Percentiles rank a stretch among this genome's conserved stretches.
Conservation (phyloP, 2,329 filamentous ascomycete genomes). For the Diplodia seriata region DNA sequence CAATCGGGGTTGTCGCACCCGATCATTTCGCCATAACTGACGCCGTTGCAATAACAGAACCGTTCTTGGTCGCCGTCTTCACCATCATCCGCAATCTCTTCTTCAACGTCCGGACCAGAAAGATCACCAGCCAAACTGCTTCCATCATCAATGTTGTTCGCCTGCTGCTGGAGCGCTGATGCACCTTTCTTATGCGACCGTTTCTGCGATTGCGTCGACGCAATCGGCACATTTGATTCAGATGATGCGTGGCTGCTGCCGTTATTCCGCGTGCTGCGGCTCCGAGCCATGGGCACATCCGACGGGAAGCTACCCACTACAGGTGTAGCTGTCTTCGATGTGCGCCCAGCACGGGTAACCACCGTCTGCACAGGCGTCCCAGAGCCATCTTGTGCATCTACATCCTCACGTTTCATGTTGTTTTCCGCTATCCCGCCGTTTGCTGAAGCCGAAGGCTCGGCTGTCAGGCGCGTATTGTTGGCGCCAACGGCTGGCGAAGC, state of each 20-base stretch:
- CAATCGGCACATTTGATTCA: conserved; percentile 46
- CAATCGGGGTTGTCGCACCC: conserved; percentile 71
- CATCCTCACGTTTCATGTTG: conserved; percentile 58
- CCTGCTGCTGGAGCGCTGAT: conserved; percentile 39
- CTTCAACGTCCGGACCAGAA: conserved; percentile 38
- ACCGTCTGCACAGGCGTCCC: conserved; percentile 39
- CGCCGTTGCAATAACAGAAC: conserved; percentile 71
- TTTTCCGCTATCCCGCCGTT: conserved; percentile 30
- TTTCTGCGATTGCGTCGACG: conserved; percentile 43
- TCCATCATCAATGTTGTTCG: conserved; percentile 29
- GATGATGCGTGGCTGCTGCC: conserved; percentile 47
- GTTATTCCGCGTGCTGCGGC: conserved; percentile 52
- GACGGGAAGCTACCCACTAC: conserved; percentile 51
- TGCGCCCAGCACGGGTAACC: conserved; percentile 48
- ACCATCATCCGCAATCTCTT: conserved; percentile 45
- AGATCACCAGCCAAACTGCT: conserved; percentile 33
- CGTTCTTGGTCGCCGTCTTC: conserved; percentile 60
- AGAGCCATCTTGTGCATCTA: conserved; percentile 53
- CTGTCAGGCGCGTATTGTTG: conserved; percentile 5
- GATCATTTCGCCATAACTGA: conserved; percentile 72
- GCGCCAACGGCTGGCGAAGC: background rate
- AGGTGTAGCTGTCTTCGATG: conserved; percentile 58
- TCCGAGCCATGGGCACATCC: conserved; percentile 50
- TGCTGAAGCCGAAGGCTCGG: conserved; percentile 13
- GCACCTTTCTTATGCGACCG: conserved; percentile 47